Conservation (phyloP, 768 basidiomycete species). For the Mycena sanguinolenta region DNA sequence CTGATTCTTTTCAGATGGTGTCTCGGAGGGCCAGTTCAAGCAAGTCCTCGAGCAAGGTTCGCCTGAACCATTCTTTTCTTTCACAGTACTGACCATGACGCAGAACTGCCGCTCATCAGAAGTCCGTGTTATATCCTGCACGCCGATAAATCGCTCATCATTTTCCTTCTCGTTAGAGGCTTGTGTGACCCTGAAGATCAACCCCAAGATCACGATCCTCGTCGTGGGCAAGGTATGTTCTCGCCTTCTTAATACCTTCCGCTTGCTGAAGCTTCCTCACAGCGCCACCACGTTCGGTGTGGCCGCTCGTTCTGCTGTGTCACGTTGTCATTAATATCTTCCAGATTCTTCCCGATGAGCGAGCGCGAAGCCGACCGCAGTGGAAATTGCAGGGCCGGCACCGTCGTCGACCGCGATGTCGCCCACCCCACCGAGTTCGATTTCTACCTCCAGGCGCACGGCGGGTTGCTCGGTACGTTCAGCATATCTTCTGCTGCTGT, state of each 20-base stretch:
- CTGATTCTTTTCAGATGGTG: slow-evolving; percentile 58
- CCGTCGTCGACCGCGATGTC: slow-evolving; percentile 68
- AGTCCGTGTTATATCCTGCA: slow-evolving; percentile 52
- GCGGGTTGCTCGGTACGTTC: background rate
- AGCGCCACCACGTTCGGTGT: slow-evolving; percentile 63
- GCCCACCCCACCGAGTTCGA: slow-evolving; percentile 69
- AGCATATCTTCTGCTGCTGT: background rate
- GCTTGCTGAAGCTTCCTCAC: slow-evolving; percentile 7
- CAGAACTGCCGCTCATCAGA: slow-evolving; percentile 72
- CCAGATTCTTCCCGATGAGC: slow-evolving; percentile 66
- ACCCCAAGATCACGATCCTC: slow-evolving; percentile 79
- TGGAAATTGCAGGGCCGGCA: slow-evolving; percentile 70
- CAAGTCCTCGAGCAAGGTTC: slow-evolving; percentile 70
- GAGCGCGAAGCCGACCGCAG: slow-evolving; percentile 60
- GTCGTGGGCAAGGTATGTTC: slow-evolving; percentile 20
- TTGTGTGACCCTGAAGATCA: slow-evolving; percentile 68
- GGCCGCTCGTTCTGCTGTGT: background rate
- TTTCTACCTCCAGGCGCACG: slow-evolving; percentile 57
- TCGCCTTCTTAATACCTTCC: background rate
- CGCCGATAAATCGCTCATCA: slow-evolving; percentile 54
- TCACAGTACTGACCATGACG: background rate
- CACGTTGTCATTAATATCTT: too few species aligned
- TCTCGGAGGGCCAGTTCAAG: slow-evolving; percentile 67
- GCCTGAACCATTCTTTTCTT: slow-evolving; percentile 1
- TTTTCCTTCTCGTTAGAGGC: slow-evolving; percentile 60